Base-by-base conservation (phyloP, 768 basidiomycete genomes). In the Goffeauzyma gilvescens region DNA sequence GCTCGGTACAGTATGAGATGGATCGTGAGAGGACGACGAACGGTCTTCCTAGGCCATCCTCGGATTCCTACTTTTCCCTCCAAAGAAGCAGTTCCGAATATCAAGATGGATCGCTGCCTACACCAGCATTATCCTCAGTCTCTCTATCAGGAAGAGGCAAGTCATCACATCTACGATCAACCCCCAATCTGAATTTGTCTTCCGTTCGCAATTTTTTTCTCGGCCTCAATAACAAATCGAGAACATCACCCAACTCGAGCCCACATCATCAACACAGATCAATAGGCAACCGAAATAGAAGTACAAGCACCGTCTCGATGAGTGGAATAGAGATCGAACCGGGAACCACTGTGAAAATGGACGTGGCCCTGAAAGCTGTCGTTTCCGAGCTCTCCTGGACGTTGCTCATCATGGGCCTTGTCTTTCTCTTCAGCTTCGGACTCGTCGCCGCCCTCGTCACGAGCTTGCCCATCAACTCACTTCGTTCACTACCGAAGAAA, bases 361-460 rank as follows among this genome's bases (percentile, higher is more conserved):
- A 49, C 15, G 32, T 27, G 6, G 42, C 47, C 7, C 23, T 49
- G 22, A 40, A 32, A 24, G 49, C 51, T 28, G 55, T 55, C 12
- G 25, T 57, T 8, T 32, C 50, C 9, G 61, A 59, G 26, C 37
- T 63, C 8, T 59, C 59, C 4, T 60, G 61, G 61, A 57, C 54
- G 8, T 45, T 58, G 30, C 53, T 49, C 2, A 32, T 50, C 4
- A 30, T 63, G 32, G 56, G 54, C 2, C 37, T 34, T 12, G 39
- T 52, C 2, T 60, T 63, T 34, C 44, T 59, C 22, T 45, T 51
- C 12, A 58, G 54, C 38, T 37, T 52, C 13, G 54, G 46, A 3
- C 15, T 58, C 30, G 61, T 52, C 1, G 45, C 60, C 13, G 59
- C 54, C 47, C 27, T 55, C 35, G 44, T 63, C 15, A 42, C 48